Conservation (phyloP, 306 rosid species). For the Herpetospermum pedunculosum region DNA sequence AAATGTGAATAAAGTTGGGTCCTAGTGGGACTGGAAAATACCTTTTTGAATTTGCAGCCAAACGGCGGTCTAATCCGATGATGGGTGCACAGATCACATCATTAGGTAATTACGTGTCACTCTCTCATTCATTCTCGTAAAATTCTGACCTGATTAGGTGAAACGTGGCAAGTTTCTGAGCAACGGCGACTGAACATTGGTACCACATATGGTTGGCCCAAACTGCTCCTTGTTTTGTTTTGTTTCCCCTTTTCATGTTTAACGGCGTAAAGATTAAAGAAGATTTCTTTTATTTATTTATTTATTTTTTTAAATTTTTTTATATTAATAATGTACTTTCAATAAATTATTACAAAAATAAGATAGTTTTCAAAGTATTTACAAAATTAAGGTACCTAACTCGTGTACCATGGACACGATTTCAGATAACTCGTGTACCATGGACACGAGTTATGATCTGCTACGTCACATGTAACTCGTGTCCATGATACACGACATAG, state of each 20-base stretch:
- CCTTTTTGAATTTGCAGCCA: neutral
- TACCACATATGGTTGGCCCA: neutral
- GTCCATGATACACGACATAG: too few species aligned
- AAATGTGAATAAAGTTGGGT: neutral
- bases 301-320: too few species aligned
- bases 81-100: neutral
- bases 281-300: neutral
- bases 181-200: neutral
- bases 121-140: neutral
- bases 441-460: too few species aligned
- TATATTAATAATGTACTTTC: too few species aligned
- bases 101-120: neutral
- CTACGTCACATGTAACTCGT: too few species aligned
- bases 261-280: neutral
- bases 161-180: neutral
- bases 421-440: too few species aligned
- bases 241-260: neutral
- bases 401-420: too few species aligned
- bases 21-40: neutral
- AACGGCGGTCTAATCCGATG: neutral
- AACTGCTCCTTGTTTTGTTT: neutral
- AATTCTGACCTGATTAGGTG: neutral
- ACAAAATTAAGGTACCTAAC: too few species aligned
- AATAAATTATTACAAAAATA: too few species aligned
- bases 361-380: too few species aligned